These are phyloP conservation scores for Hypholoma fasciculare DNA, from an alignment of 768 basidiomycete species.

Conservation along the genomic window DNA sequence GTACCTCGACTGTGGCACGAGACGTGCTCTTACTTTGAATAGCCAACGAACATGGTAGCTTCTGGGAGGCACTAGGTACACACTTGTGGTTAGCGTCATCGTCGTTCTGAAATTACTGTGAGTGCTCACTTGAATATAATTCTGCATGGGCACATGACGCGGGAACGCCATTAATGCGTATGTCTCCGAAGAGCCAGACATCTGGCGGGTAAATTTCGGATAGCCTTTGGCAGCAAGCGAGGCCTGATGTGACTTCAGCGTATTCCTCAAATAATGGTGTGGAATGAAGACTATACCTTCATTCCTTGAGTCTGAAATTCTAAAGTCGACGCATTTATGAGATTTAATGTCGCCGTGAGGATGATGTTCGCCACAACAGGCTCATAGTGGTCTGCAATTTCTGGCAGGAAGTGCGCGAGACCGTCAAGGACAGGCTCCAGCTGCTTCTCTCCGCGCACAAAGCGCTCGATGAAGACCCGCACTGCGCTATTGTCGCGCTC, in stretches of 20 bases:
- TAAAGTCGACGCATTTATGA: conserved; percentile 26
- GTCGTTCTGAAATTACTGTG: neutral
- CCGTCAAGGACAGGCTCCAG: conserved; percentile 29
- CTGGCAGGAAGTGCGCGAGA: conserved; percentile 31
- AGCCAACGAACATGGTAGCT: neutral
- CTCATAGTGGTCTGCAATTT: conserved; percentile 26
- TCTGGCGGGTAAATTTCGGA: conserved; percentile 20
- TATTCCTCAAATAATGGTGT: neutral
- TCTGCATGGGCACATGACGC: conserved; percentile 24
- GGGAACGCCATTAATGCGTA: conserved; percentile 38
- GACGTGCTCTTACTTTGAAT: neutral
- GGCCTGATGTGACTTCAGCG: neutral
- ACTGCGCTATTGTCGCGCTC: conserved; percentile 23
- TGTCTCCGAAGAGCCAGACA: conserved; percentile 34
- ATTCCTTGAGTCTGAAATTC: conserved; percentile 13
- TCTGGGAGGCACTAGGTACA: conserved; percentile 3
- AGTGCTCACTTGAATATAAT: conserved; percentile 22
- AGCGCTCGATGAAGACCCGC: conserved; percentile 31
- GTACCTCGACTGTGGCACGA: neutral
- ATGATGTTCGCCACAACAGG: conserved; percentile 33
- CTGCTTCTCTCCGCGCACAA: conserved; percentile 27
- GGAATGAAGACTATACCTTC: neutral
- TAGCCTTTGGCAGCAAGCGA: conserved; percentile 12
- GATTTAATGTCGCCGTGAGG: conserved; percentile 32
- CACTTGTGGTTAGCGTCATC: neutral